A percentile compares a stretch with the other conserved stretches of the same genome.
phyloP scores from a whole-genome alignment of 305 asterid genomes.

The Nicotiana rustica region DNA sequence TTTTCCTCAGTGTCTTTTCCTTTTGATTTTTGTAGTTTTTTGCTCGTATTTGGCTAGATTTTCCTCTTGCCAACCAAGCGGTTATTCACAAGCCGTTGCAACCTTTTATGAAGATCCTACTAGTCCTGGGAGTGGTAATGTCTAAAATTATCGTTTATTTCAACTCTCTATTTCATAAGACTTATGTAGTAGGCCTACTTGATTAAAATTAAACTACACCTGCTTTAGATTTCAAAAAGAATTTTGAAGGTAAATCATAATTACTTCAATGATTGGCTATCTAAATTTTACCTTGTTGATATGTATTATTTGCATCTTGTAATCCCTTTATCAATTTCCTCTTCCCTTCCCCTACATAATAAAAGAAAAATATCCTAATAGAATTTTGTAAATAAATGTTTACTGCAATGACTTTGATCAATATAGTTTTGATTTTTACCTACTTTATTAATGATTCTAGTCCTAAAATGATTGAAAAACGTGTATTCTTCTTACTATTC shows the following conservation, averaged over 20 bases:
- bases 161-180: no score
- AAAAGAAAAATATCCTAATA: neutral
- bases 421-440: neutral
- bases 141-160: neutral
- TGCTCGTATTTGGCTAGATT: neutral
- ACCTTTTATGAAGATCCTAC: slow-evolving; percentile 25
- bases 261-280: neutral
- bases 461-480: no score
- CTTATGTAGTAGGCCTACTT: neutral
- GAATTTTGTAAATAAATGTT: neutral
- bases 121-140: slow-evolving; percentile 24
- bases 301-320: neutral
- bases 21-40: neutral
- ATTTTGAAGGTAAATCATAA: neutral
- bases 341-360: neutral
- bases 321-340: neutral
- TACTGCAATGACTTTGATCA: neutral
- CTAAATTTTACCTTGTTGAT: neutral
- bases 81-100: slow-evolving; percentile 19
- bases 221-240: neutral
- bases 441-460: neutral
- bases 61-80: slow-evolving; percentile 2
- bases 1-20: neutral
- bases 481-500: neutral
- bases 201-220: no score